phyloP scores from a whole-genome alignment of 176 grass and related monocot genomes.

The Elymus sibiricus region DNA sequence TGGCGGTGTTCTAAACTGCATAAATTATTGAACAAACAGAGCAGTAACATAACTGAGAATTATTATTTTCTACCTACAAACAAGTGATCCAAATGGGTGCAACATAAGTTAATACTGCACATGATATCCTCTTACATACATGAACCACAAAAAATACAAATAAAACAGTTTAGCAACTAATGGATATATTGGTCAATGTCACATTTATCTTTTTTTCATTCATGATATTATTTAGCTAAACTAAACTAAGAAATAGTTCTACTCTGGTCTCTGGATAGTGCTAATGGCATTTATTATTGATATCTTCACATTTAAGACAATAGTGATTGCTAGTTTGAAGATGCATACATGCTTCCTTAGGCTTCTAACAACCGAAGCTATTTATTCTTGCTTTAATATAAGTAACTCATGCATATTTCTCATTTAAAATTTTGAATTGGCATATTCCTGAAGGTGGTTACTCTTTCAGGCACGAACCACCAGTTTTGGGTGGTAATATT shows the following conservation, averaged over 20 bases:
- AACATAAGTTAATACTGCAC: not conserved
- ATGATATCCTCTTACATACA: not conserved
- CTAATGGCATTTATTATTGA: not conserved
- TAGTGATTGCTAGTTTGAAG: not conserved
- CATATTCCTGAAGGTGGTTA: conserved; percentile 19
- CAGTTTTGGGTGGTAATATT: conserved; percentile 74
- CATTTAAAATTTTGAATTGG: not conserved
- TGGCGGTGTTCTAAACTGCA: not conserved
- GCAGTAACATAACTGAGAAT: not conserved
- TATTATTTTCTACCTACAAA: not conserved
- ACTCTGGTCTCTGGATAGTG: not conserved
- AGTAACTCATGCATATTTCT: not conserved
- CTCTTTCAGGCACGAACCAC: conserved; percentile 83
- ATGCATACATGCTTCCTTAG: not conserved
- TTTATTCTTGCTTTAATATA: conserved; percentile 4
- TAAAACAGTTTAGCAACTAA: not conserved
- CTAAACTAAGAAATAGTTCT: not conserved
- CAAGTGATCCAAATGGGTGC: not conserved
- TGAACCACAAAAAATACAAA: not conserved
- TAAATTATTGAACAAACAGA: not conserved
- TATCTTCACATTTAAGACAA: not conserved
- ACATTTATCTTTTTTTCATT: not conserved
- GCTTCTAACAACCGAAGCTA: not conserved
- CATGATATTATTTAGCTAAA: not conserved
- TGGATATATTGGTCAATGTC: conserved; percentile 7